Evolutionary conservation across 345 rosid species (phyloP).

Genomic region (Brassica incana): DNA sequence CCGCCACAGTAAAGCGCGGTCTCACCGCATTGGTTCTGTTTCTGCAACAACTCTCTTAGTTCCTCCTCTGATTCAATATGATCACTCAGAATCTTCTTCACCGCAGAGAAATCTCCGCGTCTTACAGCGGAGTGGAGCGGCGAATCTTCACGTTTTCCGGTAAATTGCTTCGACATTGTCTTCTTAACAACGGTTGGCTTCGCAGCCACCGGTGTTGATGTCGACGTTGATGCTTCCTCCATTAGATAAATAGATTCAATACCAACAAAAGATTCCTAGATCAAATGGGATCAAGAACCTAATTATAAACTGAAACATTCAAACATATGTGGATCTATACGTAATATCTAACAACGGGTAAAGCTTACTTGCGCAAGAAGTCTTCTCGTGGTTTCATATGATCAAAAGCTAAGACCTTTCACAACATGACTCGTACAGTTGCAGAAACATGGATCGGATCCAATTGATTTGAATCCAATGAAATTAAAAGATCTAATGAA

Average conservation of each 20-base stretch:
- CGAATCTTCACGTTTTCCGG: slow-evolving; percentile 69
- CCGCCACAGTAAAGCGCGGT: slow-evolving; percentile 80
- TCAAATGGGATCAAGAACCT: background rate
- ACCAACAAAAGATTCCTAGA: slow-evolving; percentile 24
- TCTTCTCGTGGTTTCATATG: slow-evolving; percentile 5
- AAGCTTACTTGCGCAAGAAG: slow-evolving; percentile 18
- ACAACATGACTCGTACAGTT: background rate
- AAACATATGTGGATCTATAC: slow-evolving; percentile 4
- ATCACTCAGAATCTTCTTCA: slow-evolving; percentile 44
- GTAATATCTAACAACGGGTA: slow-evolving; percentile 1
- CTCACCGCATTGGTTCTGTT: slow-evolving; percentile 79
- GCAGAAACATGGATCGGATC: slow-evolving; percentile 6
- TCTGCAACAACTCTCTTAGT: slow-evolving; percentile 50
- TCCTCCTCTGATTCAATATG: slow-evolving; percentile 44
- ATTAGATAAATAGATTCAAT: slow-evolving; percentile 22
- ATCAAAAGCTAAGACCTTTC: slow-evolving; percentile 10
- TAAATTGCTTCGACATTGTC: slow-evolving; percentile 74
- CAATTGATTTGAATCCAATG: background rate
- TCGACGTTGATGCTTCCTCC: slow-evolving; percentile 39
- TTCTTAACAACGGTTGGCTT: slow-evolving; percentile 40
- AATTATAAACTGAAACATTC: background rate
- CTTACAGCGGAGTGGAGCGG: slow-evolving; percentile 63
- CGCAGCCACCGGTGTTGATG: slow-evolving; percentile 20
- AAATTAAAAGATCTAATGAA: slow-evolving; percentile 15
- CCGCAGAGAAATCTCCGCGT: slow-evolving; percentile 51